Evolutionary conservation across 331 rosid species (phyloP), one percentile per base, ranked within the genome.

Genomic region (Cucumis variabilis): DNA sequence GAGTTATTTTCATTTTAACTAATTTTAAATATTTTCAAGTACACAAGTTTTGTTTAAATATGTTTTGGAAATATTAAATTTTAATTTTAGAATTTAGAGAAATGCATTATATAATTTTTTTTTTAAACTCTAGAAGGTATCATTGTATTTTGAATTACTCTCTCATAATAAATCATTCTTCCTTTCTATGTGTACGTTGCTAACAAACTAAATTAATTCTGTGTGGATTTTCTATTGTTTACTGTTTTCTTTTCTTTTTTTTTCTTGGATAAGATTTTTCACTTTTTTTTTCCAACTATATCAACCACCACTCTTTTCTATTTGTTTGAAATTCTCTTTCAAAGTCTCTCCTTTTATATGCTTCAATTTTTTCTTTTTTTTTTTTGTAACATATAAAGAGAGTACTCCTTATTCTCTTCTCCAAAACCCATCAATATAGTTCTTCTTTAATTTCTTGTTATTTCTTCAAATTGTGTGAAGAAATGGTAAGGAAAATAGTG

Each of bases 201-300:
- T 44, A 44, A 44, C 48, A 44, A 44, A 44, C 48, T 44, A 8
- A 44, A 44, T 44, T 44, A 44, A 37, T 5, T 37, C 7, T 37
- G 7, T 5, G 7, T 44, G 48, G 48, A 44, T 44, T 8, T 7
- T 44, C 48, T 44, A 44, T 44, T 44, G 48, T 5, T 44, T 44
- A 3, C 48, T 7, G 5, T 51, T 11, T 14, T 51, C 23, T 1
- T 24, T 24, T 12, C 2, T 16, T 76, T 53, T 79, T 9, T 11
- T 70, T 76, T 79, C 53, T 53, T 4, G 68, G 84, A 79, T 79
- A 79, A 79, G 84, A 79, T 79, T 53, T 79, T 79, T 50, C 84
- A 24, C 80, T 88, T 88, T 76, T 89, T 30, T 51, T 55, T 58
- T 53, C 51, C 92, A 71, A 87, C 82, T 90, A 68, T 53, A 80